A percentile compares a stretch with the other conserved stretches of the same genome.
These are phyloP conservation scores for Monosporozyma unispora DNA, from an alignment of 805 yeast genomes.

Conservation along the genomic window DNA sequence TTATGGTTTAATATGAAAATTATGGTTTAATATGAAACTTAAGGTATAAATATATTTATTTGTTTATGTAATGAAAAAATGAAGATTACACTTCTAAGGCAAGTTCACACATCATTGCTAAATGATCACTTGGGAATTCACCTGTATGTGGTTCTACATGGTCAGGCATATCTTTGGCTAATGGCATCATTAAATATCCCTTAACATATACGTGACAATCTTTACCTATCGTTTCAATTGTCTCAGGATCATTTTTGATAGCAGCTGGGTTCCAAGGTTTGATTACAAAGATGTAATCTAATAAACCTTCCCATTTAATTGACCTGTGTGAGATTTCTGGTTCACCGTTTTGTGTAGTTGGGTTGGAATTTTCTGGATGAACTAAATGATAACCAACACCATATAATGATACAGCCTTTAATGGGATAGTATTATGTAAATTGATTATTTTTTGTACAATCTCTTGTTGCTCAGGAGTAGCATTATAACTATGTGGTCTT, in stretches of 20 bases:
- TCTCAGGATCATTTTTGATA: slow-evolving; percentile 9
- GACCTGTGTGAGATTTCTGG: slow-evolving; percentile 92
- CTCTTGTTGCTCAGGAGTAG: slow-evolving; percentile 39
- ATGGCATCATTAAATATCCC: slow-evolving; percentile 59
- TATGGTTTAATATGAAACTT: too few relatives aligned
- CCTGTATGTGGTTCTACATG: slow-evolving; percentile 78
- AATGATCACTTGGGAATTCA: slow-evolving; percentile 83
- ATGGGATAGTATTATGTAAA: slow-evolving; percentile 46
- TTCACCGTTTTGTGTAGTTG: slow-evolving; percentile 49
- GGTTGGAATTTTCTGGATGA: slow-evolving; percentile 56
- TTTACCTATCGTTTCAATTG: slow-evolving; percentile 22
- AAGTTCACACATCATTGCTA: slow-evolving; percentile 63
- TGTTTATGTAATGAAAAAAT: neutral
- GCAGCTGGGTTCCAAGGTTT: slow-evolving; percentile 36
- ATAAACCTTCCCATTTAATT: slow-evolving; percentile 71
- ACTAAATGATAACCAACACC: slow-evolving; percentile 55
- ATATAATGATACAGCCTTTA: slow-evolving; percentile 62
- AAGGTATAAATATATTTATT: neutral
- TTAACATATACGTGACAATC: slow-evolving; percentile 38
- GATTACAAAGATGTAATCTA: slow-evolving; percentile 73
- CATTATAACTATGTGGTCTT: slow-evolving; percentile 41
- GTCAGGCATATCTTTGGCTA: slow-evolving; percentile 61
- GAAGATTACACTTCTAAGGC: neutral
- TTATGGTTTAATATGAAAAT: too few relatives aligned
- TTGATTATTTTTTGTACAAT: slow-evolving; percentile 39